These are phyloP conservation scores for Benincasa hispida DNA, from an alignment of 306 rosid genomes.

Conservation along the genomic window DNA sequence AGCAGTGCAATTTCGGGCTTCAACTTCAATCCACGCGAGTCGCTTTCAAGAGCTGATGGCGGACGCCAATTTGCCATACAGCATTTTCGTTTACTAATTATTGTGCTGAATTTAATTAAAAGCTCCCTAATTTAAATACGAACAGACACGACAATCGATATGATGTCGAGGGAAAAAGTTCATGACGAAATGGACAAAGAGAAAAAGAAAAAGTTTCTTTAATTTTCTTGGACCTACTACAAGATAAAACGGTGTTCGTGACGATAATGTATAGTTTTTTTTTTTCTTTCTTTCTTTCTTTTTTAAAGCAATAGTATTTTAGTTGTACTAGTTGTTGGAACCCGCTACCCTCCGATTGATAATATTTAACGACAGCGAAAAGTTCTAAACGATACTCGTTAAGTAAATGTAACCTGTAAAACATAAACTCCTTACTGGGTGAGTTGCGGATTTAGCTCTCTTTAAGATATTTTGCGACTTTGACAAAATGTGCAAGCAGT, in stretches of 20 bases:
- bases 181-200: neutral
- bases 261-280: neutral
- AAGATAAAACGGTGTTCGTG: neutral
- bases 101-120: neutral
- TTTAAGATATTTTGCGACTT: too few relatives aligned
- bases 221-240: neutral
- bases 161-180: neutral
- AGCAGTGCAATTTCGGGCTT: neutral
- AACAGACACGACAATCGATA: neutral
- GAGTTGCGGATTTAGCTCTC: too few relatives aligned
- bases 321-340: too few relatives aligned
- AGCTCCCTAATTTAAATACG: neutral
- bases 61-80: neutral
- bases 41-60: constrained; percentile 4
- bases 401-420: too few relatives aligned
- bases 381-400: too few relatives aligned
- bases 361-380: too few relatives aligned
- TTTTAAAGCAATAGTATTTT: too few relatives aligned
- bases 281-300: too few relatives aligned
- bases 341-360: too few relatives aligned
- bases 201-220: neutral
- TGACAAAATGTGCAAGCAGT: too few relatives aligned
- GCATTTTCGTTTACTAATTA: neutral
- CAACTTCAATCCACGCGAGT: neutral
- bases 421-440: too few relatives aligned